These are phyloP conservation scores for Suhomyces bokatorum DNA, from an alignment of 1,139 yeast genomes.

Conservation along the genomic window DNA sequence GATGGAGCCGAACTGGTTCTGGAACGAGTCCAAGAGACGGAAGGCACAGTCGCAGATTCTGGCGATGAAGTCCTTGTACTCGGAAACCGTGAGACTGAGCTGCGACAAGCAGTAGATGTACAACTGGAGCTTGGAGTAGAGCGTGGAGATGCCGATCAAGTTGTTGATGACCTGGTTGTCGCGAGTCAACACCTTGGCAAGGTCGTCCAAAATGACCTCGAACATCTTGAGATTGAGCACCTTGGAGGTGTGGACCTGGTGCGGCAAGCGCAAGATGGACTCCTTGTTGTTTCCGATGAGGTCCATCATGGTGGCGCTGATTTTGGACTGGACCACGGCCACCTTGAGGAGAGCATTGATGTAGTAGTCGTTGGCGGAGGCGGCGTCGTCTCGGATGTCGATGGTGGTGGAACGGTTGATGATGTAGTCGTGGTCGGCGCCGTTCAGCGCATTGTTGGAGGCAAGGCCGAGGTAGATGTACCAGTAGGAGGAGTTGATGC, in stretches of 20 bases:
- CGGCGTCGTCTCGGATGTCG: constrained; percentile 23
- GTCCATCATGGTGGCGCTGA: constrained; percentile 42
- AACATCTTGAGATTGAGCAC: constrained; percentile 46
- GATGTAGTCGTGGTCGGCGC: constrained; percentile 45
- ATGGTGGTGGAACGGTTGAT: constrained; percentile 37
- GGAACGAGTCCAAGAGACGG: constrained; percentile 26
- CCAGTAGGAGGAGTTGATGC: constrained; percentile 49
- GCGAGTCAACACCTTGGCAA: constrained; percentile 18
- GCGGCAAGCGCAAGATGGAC: constrained; percentile 21
- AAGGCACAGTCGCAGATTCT: constrained; percentile 37
- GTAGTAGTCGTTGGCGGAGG: constrained; percentile 31
- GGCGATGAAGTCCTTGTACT: constrained; percentile 31
- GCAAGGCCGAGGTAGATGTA: constrained; percentile 43
- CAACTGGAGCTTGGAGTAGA: constrained; percentile 43
- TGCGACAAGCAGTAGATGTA: constrained; percentile 39
- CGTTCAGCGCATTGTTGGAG: constrained; percentile 41
- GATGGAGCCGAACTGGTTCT: constrained; percentile 23
- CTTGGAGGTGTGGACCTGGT: constrained; percentile 27
- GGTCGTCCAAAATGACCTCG: constrained; percentile 41
- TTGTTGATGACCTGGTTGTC: constrained; percentile 22
- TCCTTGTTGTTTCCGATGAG: constrained; percentile 24
- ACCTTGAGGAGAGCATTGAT: constrained; percentile 43
- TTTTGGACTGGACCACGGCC: constrained; percentile 43
- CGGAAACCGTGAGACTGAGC: constrained; percentile 27
- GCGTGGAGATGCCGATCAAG: constrained; percentile 37